A percentile compares a stretch with the other conserved stretches of the same genome.
These are phyloP conservation scores for Scutellaria barbata DNA, from an alignment of 257 asterid species.

Conservation along the genomic window DNA sequence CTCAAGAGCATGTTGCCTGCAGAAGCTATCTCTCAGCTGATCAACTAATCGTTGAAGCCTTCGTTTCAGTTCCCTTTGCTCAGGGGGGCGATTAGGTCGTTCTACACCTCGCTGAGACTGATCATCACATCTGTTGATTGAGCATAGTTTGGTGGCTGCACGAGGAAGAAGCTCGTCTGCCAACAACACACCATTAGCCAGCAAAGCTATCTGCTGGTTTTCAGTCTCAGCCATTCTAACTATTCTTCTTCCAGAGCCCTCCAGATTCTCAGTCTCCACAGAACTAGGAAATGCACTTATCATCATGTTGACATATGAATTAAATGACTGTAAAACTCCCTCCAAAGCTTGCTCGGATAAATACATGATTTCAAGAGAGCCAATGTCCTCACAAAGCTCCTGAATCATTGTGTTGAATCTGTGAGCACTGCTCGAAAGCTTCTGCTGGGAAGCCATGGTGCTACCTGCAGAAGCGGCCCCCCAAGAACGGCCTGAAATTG, in stretches of 20 bases:
- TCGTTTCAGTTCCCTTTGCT: constrained; percentile 78
- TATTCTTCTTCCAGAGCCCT: constrained; percentile 66
- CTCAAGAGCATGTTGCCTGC: constrained; percentile 89
- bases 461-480: constrained; percentile 48
- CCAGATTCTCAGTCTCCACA: constrained; percentile 72
- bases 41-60: constrained; percentile 78
- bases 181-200: constrained; percentile 77
- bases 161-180: constrained; percentile 89
- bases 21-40: constrained; percentile 86
- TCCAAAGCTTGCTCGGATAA: constrained; percentile 72
- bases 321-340: constrained; percentile 73
- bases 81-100: constrained; percentile 58
- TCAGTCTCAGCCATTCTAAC: constrained; percentile 78
- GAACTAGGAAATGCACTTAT: constrained; percentile 81
- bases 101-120: constrained; percentile 48
- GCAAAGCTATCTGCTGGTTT: constrained; percentile 65
- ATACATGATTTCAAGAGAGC: constrained; percentile 76
- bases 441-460: constrained; percentile 57
- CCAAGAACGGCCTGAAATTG: constrained; percentile 64
- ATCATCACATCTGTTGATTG: constrained; percentile 48
- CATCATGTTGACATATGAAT: constrained; percentile 63
- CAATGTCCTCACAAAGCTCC: constrained; percentile 91
- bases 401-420: constrained; percentile 84
- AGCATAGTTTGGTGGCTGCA: constrained; percentile 63
- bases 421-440: constrained; percentile 83